Conservation (phyloP, 2,329 filamentous ascomycete species). For the Alternaria triticina region DNA sequence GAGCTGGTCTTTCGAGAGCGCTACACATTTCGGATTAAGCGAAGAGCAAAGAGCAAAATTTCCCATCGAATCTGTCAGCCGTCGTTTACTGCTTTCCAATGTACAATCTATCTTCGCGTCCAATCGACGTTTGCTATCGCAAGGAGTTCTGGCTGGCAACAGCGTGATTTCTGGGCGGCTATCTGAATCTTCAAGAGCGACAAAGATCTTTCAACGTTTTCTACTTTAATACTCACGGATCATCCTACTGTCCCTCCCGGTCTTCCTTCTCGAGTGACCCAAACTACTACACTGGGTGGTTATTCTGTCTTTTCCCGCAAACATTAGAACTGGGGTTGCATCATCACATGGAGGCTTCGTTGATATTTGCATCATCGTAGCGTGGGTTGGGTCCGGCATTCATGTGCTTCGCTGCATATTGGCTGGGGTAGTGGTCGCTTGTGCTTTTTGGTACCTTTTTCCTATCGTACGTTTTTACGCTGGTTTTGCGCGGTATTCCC, state of each 20-base stretch:
- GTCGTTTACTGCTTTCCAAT: conserved; percentile 23
- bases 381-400: conserved; percentile 26
- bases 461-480: conserved; percentile 15
- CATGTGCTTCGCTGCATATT: conserved; percentile 28
- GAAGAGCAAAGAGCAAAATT: conserved; percentile 12
- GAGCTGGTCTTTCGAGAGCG: conserved; percentile 42
- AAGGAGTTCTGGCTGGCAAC: conserved; percentile 24
- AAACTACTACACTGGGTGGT: conserved; percentile 31
- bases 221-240: conserved; percentile 12
- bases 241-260: conserved; percentile 9
- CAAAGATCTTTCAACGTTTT: conserved; percentile 25
- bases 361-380: conserved; percentile 33
- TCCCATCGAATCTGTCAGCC: conserved; percentile 1
- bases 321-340: conserved; percentile 35
- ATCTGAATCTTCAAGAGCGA: conserved; percentile 26
- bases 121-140: conserved; percentile 18
- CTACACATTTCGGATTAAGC: conserved; percentile 15
- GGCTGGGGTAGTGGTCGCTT: conserved; percentile 33
- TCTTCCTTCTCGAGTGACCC: conserved; percentile 6
- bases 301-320: conserved; percentile 31
- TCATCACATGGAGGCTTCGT: conserved; percentile 30
- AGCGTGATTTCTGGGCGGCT: conserved; percentile 31
- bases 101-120: conserved; percentile 29
- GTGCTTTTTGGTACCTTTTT: conserved; percentile 25
- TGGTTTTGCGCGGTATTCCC: conserved; percentile 18